Evolutionary conservation across 2,329 filamentous ascomycete species (phyloP), one percentile per base, ranked within the genome.

Genomic region (Chrysoporthe austroafricana): DNA sequence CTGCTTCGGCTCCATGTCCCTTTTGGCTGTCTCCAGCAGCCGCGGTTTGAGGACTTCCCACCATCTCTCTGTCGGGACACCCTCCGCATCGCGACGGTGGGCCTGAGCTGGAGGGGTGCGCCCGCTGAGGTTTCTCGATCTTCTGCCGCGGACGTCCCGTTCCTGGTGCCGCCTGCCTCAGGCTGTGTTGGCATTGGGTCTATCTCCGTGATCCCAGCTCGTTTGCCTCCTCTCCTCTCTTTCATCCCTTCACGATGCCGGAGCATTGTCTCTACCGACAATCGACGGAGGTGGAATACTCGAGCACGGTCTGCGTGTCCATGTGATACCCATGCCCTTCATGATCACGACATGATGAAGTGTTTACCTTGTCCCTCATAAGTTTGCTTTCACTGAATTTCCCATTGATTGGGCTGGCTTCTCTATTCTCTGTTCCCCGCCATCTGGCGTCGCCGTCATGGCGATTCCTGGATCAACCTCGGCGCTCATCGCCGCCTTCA

Each of bases 401-500:
- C 79, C 81, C 82, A 83, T 84, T 83, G 82, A 84, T 71, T 84
- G 82, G 81, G 80, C 73, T 74, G 66, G 50, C 34, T 76, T 77
- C 73, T 70, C 68, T 77, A 18, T 32, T 78, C 72, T 73, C 70
- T 72, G 72, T 44, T 69, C 54, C 50, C 58, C 66, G 69, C 71
- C 73, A 73, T 73, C 74, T 71, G 70, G 69, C 70, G 72, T 72
- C 74, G 71, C 73, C 72, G 74, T 68, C 74, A 86, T 87, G 84
- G 80, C 81, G 69, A 76, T 78, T 70, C 74, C 80, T 70, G 80
- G 75, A 73, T 78, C 79, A 71, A 77, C 77, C 48, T 81, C 85
- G 80, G 81, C 82, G 72, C 77, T 87, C 70, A 76, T 84, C 75
- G 83, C 84, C 70, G 83, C 84, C 70, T 87, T 88, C 74, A 77